Base-by-base conservation (phyloP, 495 filamentous ascomycete species). In the Ramalina peruviana region DNA sequence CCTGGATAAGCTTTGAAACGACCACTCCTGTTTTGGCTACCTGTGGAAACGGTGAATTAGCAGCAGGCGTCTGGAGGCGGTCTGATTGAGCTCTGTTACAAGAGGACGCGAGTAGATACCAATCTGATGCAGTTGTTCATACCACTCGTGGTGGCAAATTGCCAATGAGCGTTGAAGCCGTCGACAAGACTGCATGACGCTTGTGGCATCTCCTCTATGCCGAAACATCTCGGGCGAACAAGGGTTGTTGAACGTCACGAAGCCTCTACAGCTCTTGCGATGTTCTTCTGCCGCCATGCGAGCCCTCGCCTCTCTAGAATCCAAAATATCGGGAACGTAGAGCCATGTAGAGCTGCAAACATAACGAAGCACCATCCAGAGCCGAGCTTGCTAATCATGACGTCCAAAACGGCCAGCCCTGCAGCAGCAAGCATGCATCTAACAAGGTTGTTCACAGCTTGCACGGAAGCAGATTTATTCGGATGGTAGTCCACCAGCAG, bases 401-500 rank as follows among this genome's bases (percentile, higher is more conserved):
- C 76, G 45, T 75, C 68, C 45, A 86, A 76, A 6, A 76, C 63
- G 2, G 78, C 83, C 25, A 78, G 80, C 0, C 75, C 76, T 0
- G 67, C 82, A 1, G 82, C 83, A 3, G 82, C 82, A 6, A 86
- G 61, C 33, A 82, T 54, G 56, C 81, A 86, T 13, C 83, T 65
- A 0, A 74, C 72, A 12, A 88, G 62, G 55, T 87, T 86, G 52
- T 80, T 82, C 6, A 79, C 77, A 2, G 83, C 83, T 3, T 81
- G 78, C 0, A 80, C 81, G 0, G 82, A 76, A 0, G 74, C 73
- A 0, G 82, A 78, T 17, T 66, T 72, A 0, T 63, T 66, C 0
- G 76, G 76, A 50, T 81, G 79, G 3, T 85, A 63, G 55, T 88
- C 83, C 6, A 84, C 70, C 40, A 83, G 61, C 48, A 86, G 60